phyloP scores from a whole-genome alignment of 306 rosid genomes.

The Adenanthera pavonina region DNA sequence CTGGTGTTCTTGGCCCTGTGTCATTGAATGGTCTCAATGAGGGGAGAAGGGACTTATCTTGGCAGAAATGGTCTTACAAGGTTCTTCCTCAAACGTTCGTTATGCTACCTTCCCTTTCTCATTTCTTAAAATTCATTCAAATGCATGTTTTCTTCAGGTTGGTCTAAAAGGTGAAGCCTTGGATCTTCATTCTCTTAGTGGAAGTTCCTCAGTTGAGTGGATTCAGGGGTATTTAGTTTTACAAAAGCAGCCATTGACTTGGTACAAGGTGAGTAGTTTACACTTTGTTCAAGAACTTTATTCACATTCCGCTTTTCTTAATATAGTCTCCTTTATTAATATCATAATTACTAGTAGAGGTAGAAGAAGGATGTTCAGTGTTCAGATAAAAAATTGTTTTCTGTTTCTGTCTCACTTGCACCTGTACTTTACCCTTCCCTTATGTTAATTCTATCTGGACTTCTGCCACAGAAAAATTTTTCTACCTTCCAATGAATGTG shows the following conservation, averaged over 20 bases:
- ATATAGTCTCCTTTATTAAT: background rate
- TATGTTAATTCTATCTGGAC: background rate
- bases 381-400: background rate
- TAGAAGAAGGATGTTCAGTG: background rate
- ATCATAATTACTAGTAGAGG: background rate
- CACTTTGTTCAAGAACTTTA: conserved; percentile 17
- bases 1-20: conserved; percentile 94
- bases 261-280: conserved; percentile 88
- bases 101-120: conserved; percentile 21
- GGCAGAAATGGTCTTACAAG: conserved; percentile 99
- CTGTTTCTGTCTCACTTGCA: background rate
- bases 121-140: conserved; percentile 40
- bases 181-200: conserved; percentile 89
- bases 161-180: conserved; percentile 93
- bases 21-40: conserved; percentile 83
- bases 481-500: background rate
- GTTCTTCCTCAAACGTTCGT: conserved; percentile 45
- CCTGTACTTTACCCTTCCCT: background rate
- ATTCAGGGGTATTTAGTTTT: conserved; percentile 71
- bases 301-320: background rate
- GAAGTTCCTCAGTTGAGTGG: conserved; percentile 98
- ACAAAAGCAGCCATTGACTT: conserved; percentile 80
- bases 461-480: background rate
- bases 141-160: conserved; percentile 59
- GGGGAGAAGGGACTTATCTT: conserved; percentile 90